Evolutionary conservation across 768 basidiomycete genomes (phyloP), one percentile per base, ranked within the genome.

Genomic region (Sutorius australiensis): DNA sequence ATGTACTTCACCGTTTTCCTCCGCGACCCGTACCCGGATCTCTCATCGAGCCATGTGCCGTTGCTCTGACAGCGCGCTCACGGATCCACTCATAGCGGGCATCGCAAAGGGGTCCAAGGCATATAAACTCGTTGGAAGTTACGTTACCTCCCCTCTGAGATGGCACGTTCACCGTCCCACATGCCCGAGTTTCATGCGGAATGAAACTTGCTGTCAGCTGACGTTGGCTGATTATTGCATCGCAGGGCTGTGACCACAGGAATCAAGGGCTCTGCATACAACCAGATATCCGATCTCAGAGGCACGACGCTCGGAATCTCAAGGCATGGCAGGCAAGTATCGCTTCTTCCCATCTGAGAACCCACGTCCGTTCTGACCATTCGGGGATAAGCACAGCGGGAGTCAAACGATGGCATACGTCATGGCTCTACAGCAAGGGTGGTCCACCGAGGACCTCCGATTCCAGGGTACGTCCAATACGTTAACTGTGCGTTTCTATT

Each of bases 401-500:
- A 89, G 87, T 58, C 89, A 95, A 67, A 92, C 91, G 1, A 98
- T 98, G 94, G 95, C 93, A 3, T 90, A 87, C 58, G 92, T 97
- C 24, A 90, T 97, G 89, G 91, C 91, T 5, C 72, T 90, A 31
- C 87, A 95, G 57, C 82, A 95, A 65, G 84, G 85, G 14, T 97
- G 94, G 94, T 73, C 73, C 61, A 68, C 80, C 68, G 75, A 80
- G 37, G 63, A 78, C 19, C 68, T 92, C 57, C 75, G 80, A 62
- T 95, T 92, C 67, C 77, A 87, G 75, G 81, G 93, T 87, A 52
- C 38, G 72, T 56, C 6, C 8, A 37, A 9, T 13, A n/a, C 32
- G 21, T 36, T 30, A 32, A 38, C 43, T 38, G 46, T 42, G 39
- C n/a, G 9, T n/a, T 6, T n/a, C 8, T 14, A 3, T 21, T n/a